phyloP scores from a whole-genome alignment of 108 stramenopile genomes.

The Cyclotella baltica region DNA sequence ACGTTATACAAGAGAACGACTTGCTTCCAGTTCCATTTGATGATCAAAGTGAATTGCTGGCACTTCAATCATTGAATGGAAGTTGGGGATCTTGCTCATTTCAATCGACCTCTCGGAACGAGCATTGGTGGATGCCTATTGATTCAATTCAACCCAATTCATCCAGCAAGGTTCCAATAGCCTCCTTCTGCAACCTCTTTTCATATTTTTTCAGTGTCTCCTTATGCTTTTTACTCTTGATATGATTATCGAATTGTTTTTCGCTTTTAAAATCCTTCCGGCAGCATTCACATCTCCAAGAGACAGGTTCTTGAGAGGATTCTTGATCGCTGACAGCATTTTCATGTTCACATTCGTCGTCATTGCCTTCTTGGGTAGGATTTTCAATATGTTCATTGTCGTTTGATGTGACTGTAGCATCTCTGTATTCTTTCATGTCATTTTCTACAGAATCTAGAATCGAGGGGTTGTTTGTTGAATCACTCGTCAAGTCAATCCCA shows the following conservation, averaged over 20 bases:
- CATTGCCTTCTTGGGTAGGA: neutral
- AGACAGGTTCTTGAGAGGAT: conserved; percentile 68
- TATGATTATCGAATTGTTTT: conserved; percentile 87
- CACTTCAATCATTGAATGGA: too few relatives aligned
- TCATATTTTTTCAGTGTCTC: conserved; percentile 76
- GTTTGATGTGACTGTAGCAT: neutral
- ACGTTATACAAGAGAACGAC: too few relatives aligned
- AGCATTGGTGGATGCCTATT: too few relatives aligned
- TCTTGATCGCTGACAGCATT: conserved; percentile 40
- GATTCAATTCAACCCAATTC: conserved; percentile 42
- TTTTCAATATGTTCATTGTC: neutral
- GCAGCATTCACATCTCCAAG: conserved; percentile 86
- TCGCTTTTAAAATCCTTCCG: conserved; percentile 88
- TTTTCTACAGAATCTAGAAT: conserved; percentile 5
- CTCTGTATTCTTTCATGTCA: conserved; percentile 16
- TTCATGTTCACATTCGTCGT: conserved; percentile 13
- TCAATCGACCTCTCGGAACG: too few relatives aligned
- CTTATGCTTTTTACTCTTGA: conserved; percentile 91
- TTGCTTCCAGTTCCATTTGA: too few relatives aligned
- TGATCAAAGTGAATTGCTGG: too few relatives aligned
- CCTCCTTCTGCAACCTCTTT: conserved; percentile 60
- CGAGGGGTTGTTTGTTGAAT: neutral
- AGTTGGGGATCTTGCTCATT: too few relatives aligned
- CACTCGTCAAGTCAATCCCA: neutral
- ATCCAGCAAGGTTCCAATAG: conserved; percentile 29